Conservation (phyloP, 2,329 filamentous ascomycete species). For the Cytospora leucostoma region DNA sequence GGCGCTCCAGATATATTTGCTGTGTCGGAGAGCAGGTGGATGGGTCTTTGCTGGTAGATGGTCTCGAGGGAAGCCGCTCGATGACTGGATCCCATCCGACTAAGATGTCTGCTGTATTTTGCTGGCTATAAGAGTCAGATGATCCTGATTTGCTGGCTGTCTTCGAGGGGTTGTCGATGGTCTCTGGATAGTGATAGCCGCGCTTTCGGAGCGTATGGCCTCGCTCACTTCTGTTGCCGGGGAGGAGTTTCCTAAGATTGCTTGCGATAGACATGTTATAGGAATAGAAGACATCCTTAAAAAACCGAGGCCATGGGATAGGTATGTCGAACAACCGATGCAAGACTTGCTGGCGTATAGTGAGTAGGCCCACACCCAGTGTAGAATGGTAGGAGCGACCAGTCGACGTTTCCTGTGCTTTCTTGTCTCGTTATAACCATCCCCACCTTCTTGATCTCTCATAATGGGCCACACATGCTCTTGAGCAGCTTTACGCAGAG, state of each 20-base stretch:
- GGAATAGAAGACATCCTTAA: background rate
- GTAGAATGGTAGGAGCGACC: conserved; percentile 2
- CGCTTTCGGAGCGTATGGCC: conserved; percentile 48
- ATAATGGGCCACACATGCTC: background rate
- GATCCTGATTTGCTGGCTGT: background rate
- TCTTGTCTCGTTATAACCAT: background rate
- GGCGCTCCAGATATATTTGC: conserved; percentile 37
- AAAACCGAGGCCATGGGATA: background rate
- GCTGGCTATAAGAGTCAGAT: background rate
- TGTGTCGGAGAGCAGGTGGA: conserved; percentile 25
- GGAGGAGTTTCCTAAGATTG: conserved; percentile 49
- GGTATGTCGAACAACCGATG: background rate
- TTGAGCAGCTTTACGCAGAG: background rate
- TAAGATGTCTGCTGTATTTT: conserved; percentile 34
- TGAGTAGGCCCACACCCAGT: background rate
- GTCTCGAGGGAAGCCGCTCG: conserved; percentile 1
- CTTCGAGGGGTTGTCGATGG: conserved; percentile 23
- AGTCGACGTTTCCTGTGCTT: background rate
- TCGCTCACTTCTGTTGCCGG: conserved; percentile 51
- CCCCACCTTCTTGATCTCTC: background rate
- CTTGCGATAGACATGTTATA: conserved; percentile 38
- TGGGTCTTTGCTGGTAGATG: conserved; percentile 15
- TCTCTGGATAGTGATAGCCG: conserved; percentile 34
- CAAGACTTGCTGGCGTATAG: background rate
- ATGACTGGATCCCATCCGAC: conserved; percentile 41